Percentiles rank a stretch among this genome's conserved stretches.
Conservation (phyloP, 257 asterid genomes). For the Ligustrum vulgare region DNA sequence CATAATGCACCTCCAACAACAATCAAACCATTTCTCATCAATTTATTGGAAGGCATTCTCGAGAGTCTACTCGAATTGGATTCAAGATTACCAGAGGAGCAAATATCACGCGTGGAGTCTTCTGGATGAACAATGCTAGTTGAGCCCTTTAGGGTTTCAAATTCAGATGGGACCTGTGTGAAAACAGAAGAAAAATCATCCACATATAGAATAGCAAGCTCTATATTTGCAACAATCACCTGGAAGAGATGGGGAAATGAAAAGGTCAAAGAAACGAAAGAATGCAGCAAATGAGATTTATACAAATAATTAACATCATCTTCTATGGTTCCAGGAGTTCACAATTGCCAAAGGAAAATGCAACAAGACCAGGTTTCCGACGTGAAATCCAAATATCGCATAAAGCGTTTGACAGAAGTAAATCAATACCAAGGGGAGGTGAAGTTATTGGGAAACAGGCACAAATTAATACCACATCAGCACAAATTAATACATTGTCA, state of each 20-base stretch:
- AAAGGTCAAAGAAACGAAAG: neutral
- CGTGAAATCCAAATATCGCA: neutral
- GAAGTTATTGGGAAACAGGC: neutral
- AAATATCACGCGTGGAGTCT: constrained; percentile 23
- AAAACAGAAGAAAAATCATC: constrained; percentile 9
- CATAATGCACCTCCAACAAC: constrained; percentile 72
- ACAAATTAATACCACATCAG: neutral
- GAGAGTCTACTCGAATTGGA: constrained; percentile 37
- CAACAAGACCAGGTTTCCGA: neutral
- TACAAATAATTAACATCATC: neutral
- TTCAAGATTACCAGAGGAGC: constrained; percentile 28
- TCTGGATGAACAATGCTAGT: constrained; percentile 31
- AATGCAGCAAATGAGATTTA: neutral
- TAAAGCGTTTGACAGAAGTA: neutral
- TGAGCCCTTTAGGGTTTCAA: constrained; percentile 35
- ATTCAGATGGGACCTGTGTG: constrained; percentile 61
- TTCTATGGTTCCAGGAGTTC: neutral
- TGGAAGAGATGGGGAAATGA: neutral
- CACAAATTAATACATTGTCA: neutral
- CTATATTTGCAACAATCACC: neutral
- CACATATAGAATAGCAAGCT: constrained; percentile 1
- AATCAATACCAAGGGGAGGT: neutral
- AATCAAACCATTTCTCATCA: constrained; percentile 63
- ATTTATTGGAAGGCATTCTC: constrained; percentile 45
- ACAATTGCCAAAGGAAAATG: neutral